These are phyloP conservation scores for Leptoxyphium fumago DNA, from an alignment of 2,329 filamentous ascomycete species.

Conservation along the genomic window DNA sequence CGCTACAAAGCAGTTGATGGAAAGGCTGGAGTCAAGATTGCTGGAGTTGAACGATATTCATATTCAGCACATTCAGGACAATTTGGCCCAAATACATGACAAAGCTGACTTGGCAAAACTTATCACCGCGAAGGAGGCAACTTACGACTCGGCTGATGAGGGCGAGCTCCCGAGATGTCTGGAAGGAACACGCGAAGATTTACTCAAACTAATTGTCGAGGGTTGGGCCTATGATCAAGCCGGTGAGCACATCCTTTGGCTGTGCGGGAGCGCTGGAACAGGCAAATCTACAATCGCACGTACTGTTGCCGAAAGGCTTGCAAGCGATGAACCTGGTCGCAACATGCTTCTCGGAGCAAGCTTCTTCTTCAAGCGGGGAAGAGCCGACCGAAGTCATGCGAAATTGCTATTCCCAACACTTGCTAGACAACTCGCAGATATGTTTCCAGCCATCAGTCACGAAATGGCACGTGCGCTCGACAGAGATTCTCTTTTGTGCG, in stretches of 20 bases:
- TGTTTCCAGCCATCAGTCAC: not conserved
- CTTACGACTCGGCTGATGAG: slow-evolving; percentile 11
- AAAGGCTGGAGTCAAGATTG: not conserved
- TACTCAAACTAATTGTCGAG: slow-evolving; percentile 11
- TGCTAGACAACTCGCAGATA: slow-evolving; percentile 4
- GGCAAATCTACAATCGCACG: slow-evolving; percentile 22
- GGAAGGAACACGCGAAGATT: slow-evolving; percentile 10
- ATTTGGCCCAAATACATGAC: not conserved
- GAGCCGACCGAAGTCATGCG: slow-evolving; percentile 6
- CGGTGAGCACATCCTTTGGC: slow-evolving; percentile 17
- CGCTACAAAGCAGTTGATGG: not conserved
- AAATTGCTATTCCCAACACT: slow-evolving; percentile 6
- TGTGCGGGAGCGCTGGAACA: slow-evolving; percentile 18
- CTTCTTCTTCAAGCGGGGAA: slow-evolving; percentile 11
- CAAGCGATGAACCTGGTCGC: not conserved
- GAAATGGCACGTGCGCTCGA: slow-evolving; percentile 1
- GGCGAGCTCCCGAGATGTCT: slow-evolving; percentile 13
- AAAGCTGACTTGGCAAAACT: slow-evolving; percentile 3
- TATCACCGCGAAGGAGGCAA: slow-evolving; percentile 6
- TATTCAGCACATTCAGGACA: not conserved
- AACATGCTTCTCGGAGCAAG: slow-evolving; percentile 5
- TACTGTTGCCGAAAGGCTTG: slow-evolving; percentile 13
- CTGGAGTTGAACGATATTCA: slow-evolving; percentile 1
- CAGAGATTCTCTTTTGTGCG: slow-evolving; percentile 1
- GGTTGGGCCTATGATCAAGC: slow-evolving; percentile 9